A percentile compares a stretch with the other conserved stretches of the same genome.
Conservation (phyloP, 371 early-diverging fungal species). For the Haplosporangium sp. region DNA sequence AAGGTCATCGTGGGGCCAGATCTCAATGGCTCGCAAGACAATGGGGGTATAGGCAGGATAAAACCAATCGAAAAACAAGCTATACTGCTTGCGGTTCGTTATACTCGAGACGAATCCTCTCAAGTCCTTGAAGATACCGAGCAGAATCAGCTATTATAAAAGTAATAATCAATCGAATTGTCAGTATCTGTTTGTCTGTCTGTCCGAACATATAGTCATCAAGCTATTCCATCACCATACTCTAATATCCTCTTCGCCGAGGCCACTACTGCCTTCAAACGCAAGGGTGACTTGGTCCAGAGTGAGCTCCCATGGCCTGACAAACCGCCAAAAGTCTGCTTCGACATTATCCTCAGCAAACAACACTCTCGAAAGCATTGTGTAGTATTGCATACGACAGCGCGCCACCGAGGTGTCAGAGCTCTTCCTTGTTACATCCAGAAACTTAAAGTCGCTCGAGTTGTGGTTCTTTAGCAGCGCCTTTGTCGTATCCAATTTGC, state of each 20-base stretch:
- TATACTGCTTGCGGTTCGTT: constrained; percentile 70
- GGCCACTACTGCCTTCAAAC: constrained; percentile 60
- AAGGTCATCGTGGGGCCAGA: constrained; percentile 74
- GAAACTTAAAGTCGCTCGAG: constrained; percentile 74
- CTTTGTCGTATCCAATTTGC: constrained; percentile 76
- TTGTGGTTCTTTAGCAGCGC: constrained; percentile 78
- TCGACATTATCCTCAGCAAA: constrained; percentile 79
- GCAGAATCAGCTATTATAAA: constrained; percentile 48
- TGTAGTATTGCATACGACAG: constrained; percentile 78
- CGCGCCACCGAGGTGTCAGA: constrained; percentile 45
- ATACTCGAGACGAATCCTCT: constrained; percentile 83
- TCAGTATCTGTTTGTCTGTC: background rate
- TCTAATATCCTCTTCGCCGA: constrained; percentile 59
- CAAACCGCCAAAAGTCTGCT: constrained; percentile 76
- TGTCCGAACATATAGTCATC: too few species aligned
- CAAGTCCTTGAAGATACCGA: constrained; percentile 83
- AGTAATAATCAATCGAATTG: background rate
- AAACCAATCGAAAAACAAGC: constrained; percentile 89
- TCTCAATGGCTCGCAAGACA: constrained; percentile 75
- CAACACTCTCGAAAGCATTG: constrained; percentile 78
- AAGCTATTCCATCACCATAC: too few species aligned
- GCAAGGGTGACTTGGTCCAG: constrained; percentile 61
- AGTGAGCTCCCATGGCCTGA: constrained; percentile 71
- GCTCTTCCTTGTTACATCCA: constrained; percentile 66
- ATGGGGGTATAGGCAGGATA: constrained; percentile 73